phyloP scores from a whole-genome alignment of 768 basidiomycete genomes.

The Rhizopogon rudus region DNA sequence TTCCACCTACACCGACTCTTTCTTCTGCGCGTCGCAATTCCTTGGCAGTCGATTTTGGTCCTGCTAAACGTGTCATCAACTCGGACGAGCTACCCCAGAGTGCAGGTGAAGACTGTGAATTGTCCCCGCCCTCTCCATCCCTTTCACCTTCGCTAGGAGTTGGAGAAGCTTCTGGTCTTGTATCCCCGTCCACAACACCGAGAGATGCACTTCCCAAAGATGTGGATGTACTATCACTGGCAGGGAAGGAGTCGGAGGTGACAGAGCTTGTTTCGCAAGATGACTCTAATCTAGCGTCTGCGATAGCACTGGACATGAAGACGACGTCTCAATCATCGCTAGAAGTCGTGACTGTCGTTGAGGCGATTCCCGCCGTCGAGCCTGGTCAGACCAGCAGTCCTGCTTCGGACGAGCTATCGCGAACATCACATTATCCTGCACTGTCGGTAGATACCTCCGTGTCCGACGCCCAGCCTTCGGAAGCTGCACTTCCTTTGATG shows the following conservation, averaged over 20 bases:
- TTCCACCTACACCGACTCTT: conserved; percentile 13
- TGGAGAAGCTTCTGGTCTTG: not conserved
- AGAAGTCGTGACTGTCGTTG: not conserved
- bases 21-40: conserved; percentile 22
- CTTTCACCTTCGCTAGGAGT: not conserved
- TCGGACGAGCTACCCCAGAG: conserved; percentile 6
- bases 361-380: not conserved
- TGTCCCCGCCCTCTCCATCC: not conserved
- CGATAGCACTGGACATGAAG: not conserved
- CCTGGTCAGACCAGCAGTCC: not conserved
- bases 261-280: not conserved
- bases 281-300: not conserved
- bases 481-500: not conserved
- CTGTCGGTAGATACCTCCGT: not conserved
- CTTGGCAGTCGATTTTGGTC: conserved; percentile 18
- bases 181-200: not conserved
- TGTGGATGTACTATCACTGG: not conserved
- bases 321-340: not conserved
- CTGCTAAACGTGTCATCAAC: conserved; percentile 16
- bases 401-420: not conserved
- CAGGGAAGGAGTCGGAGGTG: conserved; percentile 3
- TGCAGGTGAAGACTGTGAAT: conserved; percentile 1
- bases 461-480: not conserved
- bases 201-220: not conserved
- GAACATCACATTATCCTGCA: not conserved